Percentiles rank a stretch among this genome's conserved stretches.
phyloP scores from a whole-genome alignment of 305 asterid species.

The Fraxinus paxiana region DNA sequence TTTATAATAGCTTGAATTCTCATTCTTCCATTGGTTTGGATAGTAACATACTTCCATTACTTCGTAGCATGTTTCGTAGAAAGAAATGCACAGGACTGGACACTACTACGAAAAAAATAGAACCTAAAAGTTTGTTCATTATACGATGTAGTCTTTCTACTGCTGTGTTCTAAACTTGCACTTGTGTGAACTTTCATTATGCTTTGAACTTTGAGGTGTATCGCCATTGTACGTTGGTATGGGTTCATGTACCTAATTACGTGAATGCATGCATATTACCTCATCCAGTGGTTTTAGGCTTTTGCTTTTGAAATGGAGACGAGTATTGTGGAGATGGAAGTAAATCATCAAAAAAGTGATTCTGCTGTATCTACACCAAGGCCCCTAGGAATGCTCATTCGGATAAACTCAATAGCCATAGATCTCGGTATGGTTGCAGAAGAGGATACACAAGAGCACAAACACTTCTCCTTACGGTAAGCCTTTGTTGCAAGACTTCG shows the following conservation, averaged over 20 bases:
- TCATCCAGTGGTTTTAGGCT: neutral
- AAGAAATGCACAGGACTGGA: neutral
- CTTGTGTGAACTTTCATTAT: neutral
- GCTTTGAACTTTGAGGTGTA: neutral
- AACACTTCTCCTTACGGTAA: constrained; percentile 39
- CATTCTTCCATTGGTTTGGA: neutral
- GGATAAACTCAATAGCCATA: neutral
- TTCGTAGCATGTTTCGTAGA: neutral
- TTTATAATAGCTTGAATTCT: neutral
- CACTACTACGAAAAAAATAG: neutral
- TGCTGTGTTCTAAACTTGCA: neutral
- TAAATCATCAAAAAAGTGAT: constrained; percentile 10
- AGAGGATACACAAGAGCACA: constrained; percentile 15
- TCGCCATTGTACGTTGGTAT: neutral
- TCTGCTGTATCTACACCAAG: constrained; percentile 5
- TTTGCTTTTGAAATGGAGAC: constrained; percentile 2
- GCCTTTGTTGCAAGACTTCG: neutral
- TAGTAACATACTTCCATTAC: neutral
- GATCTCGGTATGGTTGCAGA: neutral
- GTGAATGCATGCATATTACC: neutral
- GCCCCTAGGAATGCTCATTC: neutral
- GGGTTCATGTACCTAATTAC: neutral
- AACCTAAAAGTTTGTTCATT: neutral
- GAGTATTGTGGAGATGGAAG: constrained; percentile 11
- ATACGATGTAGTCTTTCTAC: neutral